Conservation (phyloP, 306 rosid genomes). For the Sophora flavescens region DNA sequence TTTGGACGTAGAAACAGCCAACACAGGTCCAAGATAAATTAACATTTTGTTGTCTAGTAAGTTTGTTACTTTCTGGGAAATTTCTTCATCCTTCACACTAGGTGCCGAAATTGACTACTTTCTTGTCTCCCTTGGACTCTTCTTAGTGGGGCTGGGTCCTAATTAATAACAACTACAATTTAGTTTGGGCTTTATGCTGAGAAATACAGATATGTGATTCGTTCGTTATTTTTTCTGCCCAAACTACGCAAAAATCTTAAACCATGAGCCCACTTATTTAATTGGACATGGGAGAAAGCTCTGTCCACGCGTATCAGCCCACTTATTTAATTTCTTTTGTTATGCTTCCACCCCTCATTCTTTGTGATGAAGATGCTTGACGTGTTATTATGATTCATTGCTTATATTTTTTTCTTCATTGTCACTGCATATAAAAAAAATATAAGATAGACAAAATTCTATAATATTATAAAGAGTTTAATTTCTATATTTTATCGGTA, state of each 20-base stretch:
- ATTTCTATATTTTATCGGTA: too few relatives aligned
- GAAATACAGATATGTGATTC: not conserved
- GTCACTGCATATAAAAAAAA: too few relatives aligned
- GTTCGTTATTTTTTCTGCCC: not conserved
- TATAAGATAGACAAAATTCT: too few relatives aligned
- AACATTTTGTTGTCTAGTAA: conserved; percentile 37
- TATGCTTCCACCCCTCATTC: too few relatives aligned
- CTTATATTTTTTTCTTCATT: too few relatives aligned
- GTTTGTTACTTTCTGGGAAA: conserved; percentile 55
- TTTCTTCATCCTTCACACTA: conserved; percentile 41
- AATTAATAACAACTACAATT: not conserved
- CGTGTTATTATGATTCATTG: too few relatives aligned
- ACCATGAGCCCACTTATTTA: not conserved
- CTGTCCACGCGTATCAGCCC: not conserved
- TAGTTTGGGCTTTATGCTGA: not conserved
- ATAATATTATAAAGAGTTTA: too few relatives aligned
- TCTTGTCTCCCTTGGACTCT: not conserved
- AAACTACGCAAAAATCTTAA: not conserved
- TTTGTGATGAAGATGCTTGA: too few relatives aligned
- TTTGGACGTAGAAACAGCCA: not conserved
- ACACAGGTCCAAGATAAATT: conserved; percentile 58
- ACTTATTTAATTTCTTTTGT: too few relatives aligned
- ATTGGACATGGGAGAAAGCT: not conserved
- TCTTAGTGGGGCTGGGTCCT: not conserved
- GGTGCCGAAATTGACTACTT: conserved; percentile 55